Evolutionary conservation across 116 monocot genomes (phyloP).

Genomic region (Iris pallida): DNA sequence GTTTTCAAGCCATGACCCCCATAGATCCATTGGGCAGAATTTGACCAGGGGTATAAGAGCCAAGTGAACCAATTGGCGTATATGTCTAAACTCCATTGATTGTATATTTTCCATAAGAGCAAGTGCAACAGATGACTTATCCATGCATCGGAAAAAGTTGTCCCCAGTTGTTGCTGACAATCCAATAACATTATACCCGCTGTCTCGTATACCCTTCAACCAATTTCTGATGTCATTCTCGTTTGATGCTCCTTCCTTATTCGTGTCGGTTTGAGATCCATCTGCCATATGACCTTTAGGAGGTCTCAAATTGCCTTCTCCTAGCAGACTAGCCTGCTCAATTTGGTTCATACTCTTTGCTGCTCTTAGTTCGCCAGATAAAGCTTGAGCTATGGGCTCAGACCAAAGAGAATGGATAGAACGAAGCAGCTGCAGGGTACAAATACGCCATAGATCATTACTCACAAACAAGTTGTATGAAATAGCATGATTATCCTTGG

Average conservation of each 20-base stretch:
- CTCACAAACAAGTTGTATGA: too few species aligned
- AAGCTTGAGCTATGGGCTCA: constrained; percentile 51
- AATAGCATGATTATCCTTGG: not conserved
- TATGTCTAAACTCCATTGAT: constrained; percentile 89
- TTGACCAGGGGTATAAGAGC: constrained; percentile 78
- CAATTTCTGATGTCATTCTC: constrained; percentile 88
- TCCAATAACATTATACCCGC: constrained; percentile 94
- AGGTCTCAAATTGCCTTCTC: constrained; percentile 51
- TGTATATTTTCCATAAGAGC: constrained; percentile 89
- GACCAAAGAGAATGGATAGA: constrained; percentile 87
- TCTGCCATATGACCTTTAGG: constrained; percentile 49
- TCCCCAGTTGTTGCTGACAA: constrained; percentile 76
- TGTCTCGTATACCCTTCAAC: constrained; percentile 88
- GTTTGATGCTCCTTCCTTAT: constrained; percentile 47
- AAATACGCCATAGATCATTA: not conserved
- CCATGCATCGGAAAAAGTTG: constrained; percentile 61
- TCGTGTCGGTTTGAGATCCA: constrained; percentile 42
- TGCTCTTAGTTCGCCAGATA: constrained; percentile 58
- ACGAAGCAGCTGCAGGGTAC: constrained; percentile 66
- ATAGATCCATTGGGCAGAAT: constrained; percentile 66
- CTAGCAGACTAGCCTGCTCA: constrained; percentile 84
- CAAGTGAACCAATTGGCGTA: constrained; percentile 77
- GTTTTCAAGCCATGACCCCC: constrained; percentile 61
- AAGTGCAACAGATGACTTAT: constrained; percentile 50
- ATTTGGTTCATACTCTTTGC: constrained; percentile 63